Conservation (phyloP, 257 asterid species). For the Solanum sitiens region DNA sequence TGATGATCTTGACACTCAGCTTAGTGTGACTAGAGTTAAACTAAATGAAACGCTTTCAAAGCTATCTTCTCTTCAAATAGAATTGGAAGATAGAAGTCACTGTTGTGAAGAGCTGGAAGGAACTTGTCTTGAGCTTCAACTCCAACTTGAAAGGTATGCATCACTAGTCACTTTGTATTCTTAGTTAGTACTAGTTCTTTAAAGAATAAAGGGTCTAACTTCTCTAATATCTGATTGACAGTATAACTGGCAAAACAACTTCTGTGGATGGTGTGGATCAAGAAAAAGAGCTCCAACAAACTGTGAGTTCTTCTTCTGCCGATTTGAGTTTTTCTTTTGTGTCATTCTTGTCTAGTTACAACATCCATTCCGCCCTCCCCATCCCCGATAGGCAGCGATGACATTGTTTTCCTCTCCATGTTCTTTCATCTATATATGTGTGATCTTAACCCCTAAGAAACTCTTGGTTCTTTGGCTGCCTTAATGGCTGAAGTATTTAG, state of each 20-base stretch:
- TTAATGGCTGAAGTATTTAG: neutral
- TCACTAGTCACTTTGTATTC: neutral
- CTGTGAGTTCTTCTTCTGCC: constrained; percentile 36
- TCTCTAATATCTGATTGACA: constrained; percentile 8
- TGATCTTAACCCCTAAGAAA: neutral
- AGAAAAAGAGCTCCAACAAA: constrained; percentile 37
- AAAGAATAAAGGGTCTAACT: neutral
- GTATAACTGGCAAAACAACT: constrained; percentile 19
- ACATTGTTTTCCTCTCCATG: neutral
- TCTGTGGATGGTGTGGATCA: constrained; percentile 21
- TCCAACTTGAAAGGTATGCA: constrained; percentile 72
- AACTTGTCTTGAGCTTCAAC: constrained; percentile 76
- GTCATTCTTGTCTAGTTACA: neutral
- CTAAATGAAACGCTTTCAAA: constrained; percentile 39
- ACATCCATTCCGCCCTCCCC: neutral
- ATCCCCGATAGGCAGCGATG: neutral
- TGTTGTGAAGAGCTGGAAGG: constrained; percentile 68
- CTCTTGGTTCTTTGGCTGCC: neutral
- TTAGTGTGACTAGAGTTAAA: constrained; percentile 32
- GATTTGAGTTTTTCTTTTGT: neutral
- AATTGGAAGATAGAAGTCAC: constrained; percentile 52
- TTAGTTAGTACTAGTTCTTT: neutral
- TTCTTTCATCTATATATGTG: neutral
- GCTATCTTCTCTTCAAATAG: constrained; percentile 58
- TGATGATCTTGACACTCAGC: constrained; percentile 69